These are phyloP conservation scores for Phaeomoniella chlamydospora DNA, from an alignment of 2,329 filamentous ascomycete genomes.

Conservation along the genomic window DNA sequence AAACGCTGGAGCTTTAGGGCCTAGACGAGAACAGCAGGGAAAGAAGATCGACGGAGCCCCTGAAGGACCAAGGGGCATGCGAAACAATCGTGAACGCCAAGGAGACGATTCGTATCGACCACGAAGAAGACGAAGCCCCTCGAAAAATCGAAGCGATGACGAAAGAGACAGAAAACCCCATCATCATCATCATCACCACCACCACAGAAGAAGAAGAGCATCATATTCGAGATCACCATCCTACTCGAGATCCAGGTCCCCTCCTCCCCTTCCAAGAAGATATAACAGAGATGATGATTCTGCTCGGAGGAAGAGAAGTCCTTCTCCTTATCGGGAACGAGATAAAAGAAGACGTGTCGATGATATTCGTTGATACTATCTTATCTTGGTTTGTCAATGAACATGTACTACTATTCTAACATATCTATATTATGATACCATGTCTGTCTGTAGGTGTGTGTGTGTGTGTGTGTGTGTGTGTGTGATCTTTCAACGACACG, in stretches of 20 bases:
- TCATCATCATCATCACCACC: slow-evolving; percentile 2
- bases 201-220: not conserved
- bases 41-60: slow-evolving; percentile 16
- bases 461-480: no score
- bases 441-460: no score
- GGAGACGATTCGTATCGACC: slow-evolving; percentile 28
- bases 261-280: no score
- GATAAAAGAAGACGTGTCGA: no score
- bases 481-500: no score
- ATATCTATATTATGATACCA: no score
- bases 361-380: no score
- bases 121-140: slow-evolving; percentile 19
- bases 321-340: slow-evolving; percentile 24
- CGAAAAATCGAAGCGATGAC: slow-evolving; percentile 6
- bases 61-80: slow-evolving; percentile 5
- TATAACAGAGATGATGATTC: no score
- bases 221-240: not conserved
- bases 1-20: slow-evolving; percentile 27
- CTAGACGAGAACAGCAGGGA: slow-evolving; percentile 17
- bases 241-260: not conserved
- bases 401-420: no score
- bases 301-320: slow-evolving; percentile 22
- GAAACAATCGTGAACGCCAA: slow-evolving; percentile 16
- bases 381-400: no score
- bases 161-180: slow-evolving; percentile 5